Evolutionary conservation across 2,329 filamentous ascomycete genomes (phyloP).

Genomic region (Whalleya microplaca): DNA sequence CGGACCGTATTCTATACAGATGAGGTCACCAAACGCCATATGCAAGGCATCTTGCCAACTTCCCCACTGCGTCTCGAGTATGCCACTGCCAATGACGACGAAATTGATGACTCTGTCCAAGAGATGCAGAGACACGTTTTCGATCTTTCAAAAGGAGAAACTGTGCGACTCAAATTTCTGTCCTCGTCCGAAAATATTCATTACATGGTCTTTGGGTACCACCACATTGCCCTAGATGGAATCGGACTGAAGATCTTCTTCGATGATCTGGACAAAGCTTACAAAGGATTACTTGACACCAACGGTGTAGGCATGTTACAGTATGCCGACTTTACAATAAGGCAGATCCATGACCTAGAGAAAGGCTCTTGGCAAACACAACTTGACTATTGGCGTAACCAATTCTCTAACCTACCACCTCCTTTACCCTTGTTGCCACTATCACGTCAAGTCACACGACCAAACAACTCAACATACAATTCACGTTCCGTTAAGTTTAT

Average conservation of each 20-base stretch:
- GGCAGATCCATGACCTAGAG: neutral
- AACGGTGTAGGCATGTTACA: neutral
- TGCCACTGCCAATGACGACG: neutral
- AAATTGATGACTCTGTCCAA: neutral
- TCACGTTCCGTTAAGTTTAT: neutral
- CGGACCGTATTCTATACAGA: neutral
- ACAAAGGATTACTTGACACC: neutral
- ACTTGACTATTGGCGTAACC: neutral
- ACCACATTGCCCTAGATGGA: conserved; percentile 15
- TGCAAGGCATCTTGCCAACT: neutral
- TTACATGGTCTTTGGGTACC: conserved; percentile 11
- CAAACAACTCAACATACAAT: conserved; percentile 14
- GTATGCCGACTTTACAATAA: conserved; percentile 1
- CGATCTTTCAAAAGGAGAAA: neutral
- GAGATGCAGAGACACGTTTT: neutral
- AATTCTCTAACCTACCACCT: neutral
- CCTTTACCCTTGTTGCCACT: neutral
- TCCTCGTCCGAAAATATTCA: neutral
- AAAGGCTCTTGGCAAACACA: neutral
- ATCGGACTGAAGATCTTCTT: conserved; percentile 8
- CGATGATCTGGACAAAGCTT: conserved; percentile 9
- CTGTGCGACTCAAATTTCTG: neutral
- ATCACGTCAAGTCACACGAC: neutral
- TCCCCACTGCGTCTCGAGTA: neutral
- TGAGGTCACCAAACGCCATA: neutral